Evolutionary conservation across 768 basidiomycete species (phyloP).

Genomic region (Suillus fuscotomentosus): DNA sequence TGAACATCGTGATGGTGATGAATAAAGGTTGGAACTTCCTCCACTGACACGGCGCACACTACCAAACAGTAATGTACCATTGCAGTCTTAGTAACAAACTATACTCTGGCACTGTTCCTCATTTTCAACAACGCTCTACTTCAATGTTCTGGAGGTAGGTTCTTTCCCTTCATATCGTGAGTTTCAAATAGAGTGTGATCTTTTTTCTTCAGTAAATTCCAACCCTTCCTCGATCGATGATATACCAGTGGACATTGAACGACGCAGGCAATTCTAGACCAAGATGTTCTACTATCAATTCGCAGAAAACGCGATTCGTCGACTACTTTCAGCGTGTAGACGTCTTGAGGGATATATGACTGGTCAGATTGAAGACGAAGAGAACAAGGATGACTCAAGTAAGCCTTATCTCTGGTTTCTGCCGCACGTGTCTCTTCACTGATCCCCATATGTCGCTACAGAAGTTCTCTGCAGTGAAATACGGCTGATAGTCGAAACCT

Average conservation of each 20-base stretch:
- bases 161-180: background rate
- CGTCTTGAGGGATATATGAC: slow-evolving; percentile 82
- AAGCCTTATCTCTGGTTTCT: slow-evolving; percentile 10
- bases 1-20: slow-evolving; percentile 57
- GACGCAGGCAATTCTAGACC: slow-evolving; percentile 91
- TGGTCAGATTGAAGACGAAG: slow-evolving; percentile 80
- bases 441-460: slow-evolving; percentile 76
- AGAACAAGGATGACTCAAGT: slow-evolving; percentile 84
- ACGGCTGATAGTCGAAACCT: slow-evolving; percentile 91
- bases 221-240: slow-evolving; percentile 87
- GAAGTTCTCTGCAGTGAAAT: slow-evolving; percentile 95
- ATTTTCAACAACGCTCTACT: slow-evolving; percentile 9
- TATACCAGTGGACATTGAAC: slow-evolving; percentile 69
- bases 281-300: slow-evolving; percentile 89
- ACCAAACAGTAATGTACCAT: background rate
- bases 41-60: slow-evolving; percentile 7
- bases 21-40: background rate
- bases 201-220: slow-evolving; percentile 54
- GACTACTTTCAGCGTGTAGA: slow-evolving; percentile 84
- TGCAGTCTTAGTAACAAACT: too few species aligned
- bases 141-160: slow-evolving; percentile 50
- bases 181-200: slow-evolving; percentile 7
- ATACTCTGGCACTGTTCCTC: background rate
- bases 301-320: slow-evolving; percentile 85
- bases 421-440: slow-evolving; percentile 5